phyloP scores from a whole-genome alignment of 2,329 filamentous ascomycete species.

The Zasmidium cellare region DNA sequence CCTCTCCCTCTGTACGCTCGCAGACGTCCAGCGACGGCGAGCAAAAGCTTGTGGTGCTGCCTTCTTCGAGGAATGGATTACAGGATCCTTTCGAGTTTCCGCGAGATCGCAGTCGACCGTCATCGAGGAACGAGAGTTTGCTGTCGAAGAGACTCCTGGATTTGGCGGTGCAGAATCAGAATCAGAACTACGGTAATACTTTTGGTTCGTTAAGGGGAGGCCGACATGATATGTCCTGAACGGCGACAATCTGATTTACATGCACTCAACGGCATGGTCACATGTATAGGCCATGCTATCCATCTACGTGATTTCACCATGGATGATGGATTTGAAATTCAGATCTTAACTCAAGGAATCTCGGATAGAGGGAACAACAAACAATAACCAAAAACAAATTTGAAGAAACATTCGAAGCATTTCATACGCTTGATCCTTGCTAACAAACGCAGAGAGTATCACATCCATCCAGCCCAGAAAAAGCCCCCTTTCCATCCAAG shows the following conservation, averaged over 20 bases:
- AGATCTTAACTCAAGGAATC: neutral
- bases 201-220: too few relatives aligned
- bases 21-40: slow-evolving; percentile 18
- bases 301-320: too few relatives aligned
- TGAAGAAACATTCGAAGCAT: neutral
- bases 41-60: neutral
- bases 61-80: slow-evolving; percentile 10
- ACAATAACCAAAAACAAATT: neutral
- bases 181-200: neutral
- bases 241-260: too few relatives aligned
- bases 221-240: too few relatives aligned
- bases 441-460: neutral
- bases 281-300: too few relatives aligned
- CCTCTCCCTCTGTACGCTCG: slow-evolving; percentile 22
- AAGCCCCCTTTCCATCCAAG: neutral
- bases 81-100: slow-evolving; percentile 29
- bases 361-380: neutral
- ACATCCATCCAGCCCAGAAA: neutral
- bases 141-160: slow-evolving; percentile 68
- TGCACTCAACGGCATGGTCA: too few relatives aligned
- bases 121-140: slow-evolving; percentile 62
- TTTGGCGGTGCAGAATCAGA: slow-evolving; percentile 43
- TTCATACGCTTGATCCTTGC: neutral
- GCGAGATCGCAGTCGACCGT: slow-evolving; percentile 58
- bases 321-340: too few relatives aligned